Percentiles rank a stretch among this genome's conserved stretches.
These are phyloP conservation scores for Globisporangium parvum DNA, from an alignment of 352 stramenopile species.

Conservation along the genomic window DNA sequence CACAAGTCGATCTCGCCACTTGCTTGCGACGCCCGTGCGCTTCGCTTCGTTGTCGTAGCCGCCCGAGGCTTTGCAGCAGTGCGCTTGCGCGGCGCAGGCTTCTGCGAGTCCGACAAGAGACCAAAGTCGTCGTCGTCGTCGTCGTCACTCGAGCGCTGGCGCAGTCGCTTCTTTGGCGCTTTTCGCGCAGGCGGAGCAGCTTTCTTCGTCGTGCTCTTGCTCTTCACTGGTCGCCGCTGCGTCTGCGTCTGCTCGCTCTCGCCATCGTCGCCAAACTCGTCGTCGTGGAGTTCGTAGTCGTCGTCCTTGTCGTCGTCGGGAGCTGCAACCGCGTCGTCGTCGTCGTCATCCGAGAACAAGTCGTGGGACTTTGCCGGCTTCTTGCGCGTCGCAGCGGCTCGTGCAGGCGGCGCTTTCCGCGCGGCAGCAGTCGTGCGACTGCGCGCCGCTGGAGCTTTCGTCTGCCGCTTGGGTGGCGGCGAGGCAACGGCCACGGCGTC, in stretches of 20 bases:
- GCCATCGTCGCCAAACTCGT: conserved; percentile 24
- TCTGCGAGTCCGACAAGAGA: not conserved
- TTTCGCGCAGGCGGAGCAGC: conserved; percentile 4
- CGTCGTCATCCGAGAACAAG: conserved; percentile 41
- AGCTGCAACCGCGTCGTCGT: conserved; percentile 15
- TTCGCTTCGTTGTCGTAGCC: conserved; percentile 1
- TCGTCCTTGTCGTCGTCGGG: conserved; percentile 57
- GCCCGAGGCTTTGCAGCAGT: conserved; percentile 8
- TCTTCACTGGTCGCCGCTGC: not conserved
- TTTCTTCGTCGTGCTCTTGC: conserved; percentile 11
- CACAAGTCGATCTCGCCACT: conserved; percentile 39
- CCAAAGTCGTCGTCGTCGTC: conserved; percentile 22
- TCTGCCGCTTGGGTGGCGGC: not conserved
- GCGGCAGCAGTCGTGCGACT: conserved; percentile 17
- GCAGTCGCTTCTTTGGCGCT: conserved; percentile 32
- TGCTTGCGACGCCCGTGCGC: not conserved
- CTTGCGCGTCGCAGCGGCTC: conserved; percentile 10
- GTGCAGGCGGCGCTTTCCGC: conserved; percentile 7
- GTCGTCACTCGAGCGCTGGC: conserved; percentile 22
- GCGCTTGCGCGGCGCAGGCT: conserved; percentile 9
- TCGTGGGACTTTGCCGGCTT: conserved; percentile 15
- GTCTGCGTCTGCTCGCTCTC: conserved; percentile 26
- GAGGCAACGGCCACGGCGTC: conserved; percentile 6
- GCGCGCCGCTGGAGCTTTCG: conserved; percentile 10
- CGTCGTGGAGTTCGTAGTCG: conserved; percentile 40